Percentiles rank a stretch among this genome's conserved stretches.
phyloP scores from a whole-genome alignment of 352 stramenopile genomes.

The Globisporangium iwayamae region DNA sequence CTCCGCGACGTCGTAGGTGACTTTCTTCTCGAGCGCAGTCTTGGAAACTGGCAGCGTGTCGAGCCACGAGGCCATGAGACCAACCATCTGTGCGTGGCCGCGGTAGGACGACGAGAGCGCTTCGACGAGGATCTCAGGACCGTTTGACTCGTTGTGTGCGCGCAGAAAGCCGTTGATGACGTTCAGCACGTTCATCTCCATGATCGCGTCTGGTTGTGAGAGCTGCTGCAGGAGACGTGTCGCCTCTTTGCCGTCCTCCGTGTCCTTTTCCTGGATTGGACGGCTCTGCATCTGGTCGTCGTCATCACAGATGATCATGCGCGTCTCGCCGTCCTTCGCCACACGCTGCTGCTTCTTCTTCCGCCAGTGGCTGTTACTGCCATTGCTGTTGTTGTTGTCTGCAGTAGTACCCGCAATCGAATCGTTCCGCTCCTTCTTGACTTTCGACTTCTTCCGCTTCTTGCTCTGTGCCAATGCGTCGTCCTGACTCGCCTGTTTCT shows the following conservation, averaged over 20 bases:
- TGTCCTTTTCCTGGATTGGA: constrained; percentile 55
- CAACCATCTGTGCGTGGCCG: constrained; percentile 85
- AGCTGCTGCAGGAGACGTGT: constrained; percentile 62
- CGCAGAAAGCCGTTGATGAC: constrained; percentile 85
- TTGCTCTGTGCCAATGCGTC: constrained; percentile 13
- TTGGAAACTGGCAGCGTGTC: constrained; percentile 60
- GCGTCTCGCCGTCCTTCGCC: constrained; percentile 44
- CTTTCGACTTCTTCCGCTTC: constrained; percentile 16
- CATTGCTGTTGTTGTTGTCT: neutral
- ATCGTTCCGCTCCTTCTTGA: constrained; percentile 14
- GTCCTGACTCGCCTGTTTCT: constrained; percentile 6
- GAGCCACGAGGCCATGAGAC: constrained; percentile 79
- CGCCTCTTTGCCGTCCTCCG: constrained; percentile 74
- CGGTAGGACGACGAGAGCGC: constrained; percentile 85
- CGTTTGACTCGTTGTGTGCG: constrained; percentile 73
- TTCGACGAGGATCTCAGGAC: constrained; percentile 82
- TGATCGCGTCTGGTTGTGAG: constrained; percentile 73
- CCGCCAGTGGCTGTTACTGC: constrained; percentile 1
- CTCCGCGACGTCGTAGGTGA: constrained; percentile 71
- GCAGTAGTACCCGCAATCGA: neutral
- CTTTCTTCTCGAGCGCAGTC: constrained; percentile 65
- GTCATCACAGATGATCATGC: constrained; percentile 85
- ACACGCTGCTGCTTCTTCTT: constrained; percentile 15
- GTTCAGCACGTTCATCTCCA: constrained; percentile 75
- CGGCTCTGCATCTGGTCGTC: constrained; percentile 43